Evolutionary conservation across 2,329 filamentous ascomycete genomes (phyloP).

Genomic region (Bretziella fagacearum): DNA sequence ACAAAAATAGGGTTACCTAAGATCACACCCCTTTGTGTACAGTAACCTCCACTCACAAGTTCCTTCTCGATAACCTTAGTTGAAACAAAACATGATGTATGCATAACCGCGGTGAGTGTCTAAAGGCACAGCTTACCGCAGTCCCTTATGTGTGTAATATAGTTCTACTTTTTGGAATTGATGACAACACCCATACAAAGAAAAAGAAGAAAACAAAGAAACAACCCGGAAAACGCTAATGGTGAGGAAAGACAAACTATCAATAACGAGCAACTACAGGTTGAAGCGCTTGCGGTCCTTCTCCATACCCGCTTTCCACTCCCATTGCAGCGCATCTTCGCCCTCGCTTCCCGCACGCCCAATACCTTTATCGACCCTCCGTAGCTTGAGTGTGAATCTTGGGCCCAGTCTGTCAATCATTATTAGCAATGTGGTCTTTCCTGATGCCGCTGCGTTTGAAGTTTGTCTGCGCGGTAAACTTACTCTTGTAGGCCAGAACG

Average conservation of each 20-base stretch:
- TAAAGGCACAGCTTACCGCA: no score
- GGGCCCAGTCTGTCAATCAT: constrained; percentile 40
- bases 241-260: constrained; percentile 7
- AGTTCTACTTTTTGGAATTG: no score
- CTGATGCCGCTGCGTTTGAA: no score
- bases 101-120: background rate
- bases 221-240: constrained; percentile 9
- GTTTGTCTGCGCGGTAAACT: no score
- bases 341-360: constrained; percentile 49
- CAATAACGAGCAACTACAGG: constrained; percentile 34
- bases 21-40: background rate
- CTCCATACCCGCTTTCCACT: constrained; percentile 94
- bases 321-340: constrained; percentile 70
- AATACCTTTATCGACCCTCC: constrained; percentile 81
- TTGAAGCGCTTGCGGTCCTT: constrained; percentile 89
- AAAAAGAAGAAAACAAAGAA: constrained; percentile 6
- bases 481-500: constrained; percentile 71
- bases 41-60: background rate
- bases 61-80: background rate
- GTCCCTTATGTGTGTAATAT: no score
- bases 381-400: constrained; percentile 58
- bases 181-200: no score
- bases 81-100: no score
- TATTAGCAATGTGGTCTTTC: constrained; percentile 4
- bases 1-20: background rate